Conservation (phyloP, 192 early-diverging fungal species). For the Jimgerdemannia flammicorona region DNA sequence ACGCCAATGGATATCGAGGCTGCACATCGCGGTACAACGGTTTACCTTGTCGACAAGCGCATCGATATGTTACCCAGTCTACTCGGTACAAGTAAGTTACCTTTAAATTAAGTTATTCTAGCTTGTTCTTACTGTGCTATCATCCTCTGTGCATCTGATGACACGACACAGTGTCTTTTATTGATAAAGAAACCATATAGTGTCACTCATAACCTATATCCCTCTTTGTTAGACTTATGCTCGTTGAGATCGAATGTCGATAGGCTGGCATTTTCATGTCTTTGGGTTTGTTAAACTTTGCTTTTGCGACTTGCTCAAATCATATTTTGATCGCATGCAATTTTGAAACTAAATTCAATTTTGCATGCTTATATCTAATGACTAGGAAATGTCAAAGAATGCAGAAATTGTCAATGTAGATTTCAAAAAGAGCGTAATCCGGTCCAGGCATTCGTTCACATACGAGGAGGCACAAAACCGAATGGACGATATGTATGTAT, state of each 20-base stretch:
- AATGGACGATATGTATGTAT: constrained; percentile 67
- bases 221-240: constrained; percentile 50
- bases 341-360: too few relatives aligned
- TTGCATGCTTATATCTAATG: constrained; percentile 6
- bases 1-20: constrained; percentile 88
- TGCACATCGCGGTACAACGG: constrained; percentile 80
- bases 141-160: too few relatives aligned
- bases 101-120: constrained; percentile 38
- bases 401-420: constrained; percentile 69
- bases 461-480: constrained; percentile 93
- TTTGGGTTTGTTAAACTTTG: constrained; percentile 49
- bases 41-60: constrained; percentile 88
- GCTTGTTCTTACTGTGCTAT: background rate
- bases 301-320: too few relatives aligned
- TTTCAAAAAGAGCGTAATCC: constrained; percentile 89
- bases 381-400: constrained; percentile 53
- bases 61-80: constrained; percentile 94
- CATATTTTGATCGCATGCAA: too few relatives aligned
- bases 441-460: constrained; percentile 86
- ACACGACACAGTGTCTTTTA: too few relatives aligned
- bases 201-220: too few relatives aligned
- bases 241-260: constrained; percentile 85
- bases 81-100: constrained; percentile 42
- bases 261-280: constrained; percentile 86
- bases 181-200: too few relatives aligned